Conservation (phyloP, 352 stramenopile genomes). For the Thraustochytrium sp. region DNA sequence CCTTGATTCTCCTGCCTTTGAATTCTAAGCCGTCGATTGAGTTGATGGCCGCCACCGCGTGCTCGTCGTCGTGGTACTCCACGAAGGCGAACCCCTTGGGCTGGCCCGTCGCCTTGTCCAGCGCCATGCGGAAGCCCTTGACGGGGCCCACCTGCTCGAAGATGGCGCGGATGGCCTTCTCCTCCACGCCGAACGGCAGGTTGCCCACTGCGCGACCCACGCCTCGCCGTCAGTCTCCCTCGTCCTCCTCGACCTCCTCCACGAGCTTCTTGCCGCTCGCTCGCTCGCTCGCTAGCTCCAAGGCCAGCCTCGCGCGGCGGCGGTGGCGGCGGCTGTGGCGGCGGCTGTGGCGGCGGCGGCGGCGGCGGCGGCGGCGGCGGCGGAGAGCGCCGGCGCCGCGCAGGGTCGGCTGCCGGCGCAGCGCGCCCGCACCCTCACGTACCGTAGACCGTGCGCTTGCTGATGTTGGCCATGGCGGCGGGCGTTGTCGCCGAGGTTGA, state of each 20-base stretch:
- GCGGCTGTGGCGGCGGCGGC: neutral
- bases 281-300: neutral
- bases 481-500: neutral
- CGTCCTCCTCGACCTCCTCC: no score
- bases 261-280: neutral
- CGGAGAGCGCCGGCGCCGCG: neutral
- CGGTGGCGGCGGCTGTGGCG: neutral
- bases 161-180: neutral
- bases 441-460: constrained; percentile 24
- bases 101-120: constrained; percentile 3
- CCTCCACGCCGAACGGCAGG: constrained; percentile 2
- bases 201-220: neutral
- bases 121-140: neutral
- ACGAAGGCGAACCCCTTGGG: constrained; percentile 17
- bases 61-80: neutral
- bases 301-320: neutral
- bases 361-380: neutral
- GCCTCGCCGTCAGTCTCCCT: neutral
- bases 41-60: constrained; percentile 25
- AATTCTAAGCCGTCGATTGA: neutral
- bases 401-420: neutral
- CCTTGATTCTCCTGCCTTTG: constrained; percentile 25
- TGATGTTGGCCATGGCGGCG: neutral
- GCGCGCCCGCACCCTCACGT: neutral
- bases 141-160: constrained; percentile 6